phyloP scores from a whole-genome alignment of 2,329 filamentous ascomycete genomes.

The Plectosphaerella sp. region DNA sequence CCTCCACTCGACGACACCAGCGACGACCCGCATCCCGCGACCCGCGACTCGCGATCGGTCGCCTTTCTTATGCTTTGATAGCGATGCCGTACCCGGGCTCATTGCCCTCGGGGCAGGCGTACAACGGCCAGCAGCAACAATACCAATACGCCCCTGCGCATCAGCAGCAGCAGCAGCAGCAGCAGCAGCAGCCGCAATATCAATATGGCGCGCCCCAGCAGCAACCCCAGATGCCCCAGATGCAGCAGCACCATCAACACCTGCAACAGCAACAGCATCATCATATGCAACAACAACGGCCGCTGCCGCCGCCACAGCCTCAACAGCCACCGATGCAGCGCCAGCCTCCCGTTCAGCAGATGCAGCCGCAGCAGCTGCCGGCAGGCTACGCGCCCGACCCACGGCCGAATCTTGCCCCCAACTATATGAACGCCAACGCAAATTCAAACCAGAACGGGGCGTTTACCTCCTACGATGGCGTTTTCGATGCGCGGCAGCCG shows the following conservation, averaged over 20 bases:
- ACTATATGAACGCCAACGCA: slow-evolving; percentile 12
- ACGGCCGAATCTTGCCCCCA: slow-evolving; percentile 9
- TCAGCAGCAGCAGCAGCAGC: slow-evolving; percentile 5
- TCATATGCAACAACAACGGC: slow-evolving; percentile 16
- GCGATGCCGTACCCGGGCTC: slow-evolving; percentile 30
- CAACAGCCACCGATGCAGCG: slow-evolving; percentile 18
- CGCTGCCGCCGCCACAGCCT: slow-evolving; percentile 17
- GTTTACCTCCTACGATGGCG: slow-evolving; percentile 13
- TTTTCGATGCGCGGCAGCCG: slow-evolving; percentile 12
- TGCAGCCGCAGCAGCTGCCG: slow-evolving; percentile 4
- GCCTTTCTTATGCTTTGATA: slow-evolving; percentile 14
- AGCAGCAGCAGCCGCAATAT: slow-evolving; percentile 8
- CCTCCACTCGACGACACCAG: no score
- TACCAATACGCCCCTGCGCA: slow-evolving; percentile 15
- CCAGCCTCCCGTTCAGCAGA: slow-evolving; percentile 9
- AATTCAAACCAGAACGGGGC: slow-evolving; percentile 14
- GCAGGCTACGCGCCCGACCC: slow-evolving; percentile 11
- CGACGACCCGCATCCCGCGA: neutral
- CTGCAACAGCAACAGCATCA: slow-evolving; percentile 20
- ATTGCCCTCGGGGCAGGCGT: slow-evolving; percentile 35
- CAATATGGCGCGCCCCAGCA: slow-evolving; percentile 14
- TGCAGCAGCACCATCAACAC: slow-evolving; percentile 18
- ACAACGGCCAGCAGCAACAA: slow-evolving; percentile 28
- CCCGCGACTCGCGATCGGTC: neutral
- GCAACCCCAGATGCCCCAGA: slow-evolving; percentile 12